phyloP scores from a whole-genome alignment of 176 grass and related monocot species.

The Secale cereale region DNA sequence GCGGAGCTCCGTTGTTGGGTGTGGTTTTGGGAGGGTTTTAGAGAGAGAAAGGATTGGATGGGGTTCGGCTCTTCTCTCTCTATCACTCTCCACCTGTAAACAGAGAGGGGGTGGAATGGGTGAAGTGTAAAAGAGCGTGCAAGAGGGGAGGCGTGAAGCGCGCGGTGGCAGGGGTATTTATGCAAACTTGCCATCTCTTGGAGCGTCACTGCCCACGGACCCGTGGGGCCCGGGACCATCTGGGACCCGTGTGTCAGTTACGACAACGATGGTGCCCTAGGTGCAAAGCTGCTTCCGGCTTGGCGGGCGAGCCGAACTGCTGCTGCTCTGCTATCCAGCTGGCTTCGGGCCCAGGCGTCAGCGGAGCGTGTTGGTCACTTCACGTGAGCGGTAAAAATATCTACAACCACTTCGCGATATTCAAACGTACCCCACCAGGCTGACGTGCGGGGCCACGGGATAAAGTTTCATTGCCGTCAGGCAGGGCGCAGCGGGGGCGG shows the following conservation, averaged over 20 bases:
- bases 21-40: constrained; percentile 50
- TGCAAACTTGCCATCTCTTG: not conserved
- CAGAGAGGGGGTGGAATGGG: not conserved
- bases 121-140: not conserved
- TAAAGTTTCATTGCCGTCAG: not conserved
- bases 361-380: not conserved
- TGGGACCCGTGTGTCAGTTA: not conserved
- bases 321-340: not conserved
- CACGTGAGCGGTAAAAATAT: not conserved
- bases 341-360: not conserved
- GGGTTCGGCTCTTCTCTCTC: not conserved
- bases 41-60: not conserved
- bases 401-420: not conserved
- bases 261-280: no score
- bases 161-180: not conserved
- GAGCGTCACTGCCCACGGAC: not conserved
- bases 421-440: not conserved
- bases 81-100: not conserved
- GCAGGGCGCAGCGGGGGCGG: not conserved
- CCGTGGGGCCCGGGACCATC: accelerated
- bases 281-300: not conserved
- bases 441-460: not conserved
- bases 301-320: not conserved
- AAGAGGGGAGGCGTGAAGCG: not conserved
- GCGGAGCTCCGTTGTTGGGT: not conserved